phyloP scores from a whole-genome alignment of 495 filamentous ascomycete genomes.

The Penicillium robsamsonii region DNA sequence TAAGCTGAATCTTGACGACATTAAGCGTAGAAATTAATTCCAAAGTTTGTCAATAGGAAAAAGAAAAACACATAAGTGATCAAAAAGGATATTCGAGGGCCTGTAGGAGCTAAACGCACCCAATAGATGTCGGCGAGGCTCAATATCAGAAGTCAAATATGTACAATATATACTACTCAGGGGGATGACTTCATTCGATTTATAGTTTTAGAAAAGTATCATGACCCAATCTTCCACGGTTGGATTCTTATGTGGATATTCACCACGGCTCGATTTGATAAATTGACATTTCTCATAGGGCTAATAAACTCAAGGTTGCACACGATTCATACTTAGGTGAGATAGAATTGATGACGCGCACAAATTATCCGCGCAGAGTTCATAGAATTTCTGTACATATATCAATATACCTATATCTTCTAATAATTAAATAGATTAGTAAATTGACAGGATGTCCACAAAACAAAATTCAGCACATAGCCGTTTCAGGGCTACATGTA shows the following conservation, averaged over 20 bases:
- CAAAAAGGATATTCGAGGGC: neutral
- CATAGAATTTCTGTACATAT: neutral
- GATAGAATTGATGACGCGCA: constrained; percentile 28
- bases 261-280: neutral
- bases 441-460: too few relatives aligned
- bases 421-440: neutral
- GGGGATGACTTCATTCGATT: neutral
- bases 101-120: neutral
- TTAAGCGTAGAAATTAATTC: neutral
- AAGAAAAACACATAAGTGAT: neutral
- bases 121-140: neutral
- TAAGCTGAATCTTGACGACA: constrained; percentile 8
- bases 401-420: neutral
- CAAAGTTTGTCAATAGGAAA: neutral
- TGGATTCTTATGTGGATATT: neutral
- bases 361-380: constrained; percentile 9
- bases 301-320: constrained; percentile 1
- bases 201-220: neutral
- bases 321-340: neutral
- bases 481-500: neutral
- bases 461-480: too few relatives aligned
- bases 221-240: neutral
- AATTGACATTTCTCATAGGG: neutral
- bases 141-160: neutral
- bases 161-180: neutral